These are phyloP conservation scores for Thinopyrum elongatum DNA, from an alignment of 176 grass and related monocot species.

Conservation along the genomic window DNA sequence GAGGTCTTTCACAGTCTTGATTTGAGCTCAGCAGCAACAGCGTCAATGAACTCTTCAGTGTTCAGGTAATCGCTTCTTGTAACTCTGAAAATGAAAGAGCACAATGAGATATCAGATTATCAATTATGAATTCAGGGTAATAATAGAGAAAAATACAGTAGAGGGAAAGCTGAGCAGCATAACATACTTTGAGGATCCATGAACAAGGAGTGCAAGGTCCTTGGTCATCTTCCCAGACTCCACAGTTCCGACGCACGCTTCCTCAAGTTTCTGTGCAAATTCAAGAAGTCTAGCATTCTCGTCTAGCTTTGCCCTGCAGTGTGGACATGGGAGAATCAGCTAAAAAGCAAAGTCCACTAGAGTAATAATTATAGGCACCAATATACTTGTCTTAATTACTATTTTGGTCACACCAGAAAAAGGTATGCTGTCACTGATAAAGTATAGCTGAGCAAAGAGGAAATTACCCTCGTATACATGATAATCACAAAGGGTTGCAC, in stretches of 20 bases:
- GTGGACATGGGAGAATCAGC: constrained; percentile 3
- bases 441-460: constrained; percentile 2
- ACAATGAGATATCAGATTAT: not conserved
- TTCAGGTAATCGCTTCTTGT: constrained; percentile 74
- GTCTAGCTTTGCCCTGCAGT: constrained; percentile 85
- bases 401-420: constrained; percentile 1
- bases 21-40: constrained; percentile 66
- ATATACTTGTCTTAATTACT: not conserved
- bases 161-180: not conserved
- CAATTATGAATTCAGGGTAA: not conserved
- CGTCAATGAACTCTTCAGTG: constrained; percentile 93
- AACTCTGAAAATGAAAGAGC: constrained; percentile 38
- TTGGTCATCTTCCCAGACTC: constrained; percentile 99
- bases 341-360: not conserved
- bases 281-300: constrained; percentile 77
- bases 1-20: constrained; percentile 38
- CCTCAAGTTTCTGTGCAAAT: constrained; percentile 84
- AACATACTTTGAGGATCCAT: constrained; percentile 76
- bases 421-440: not conserved
- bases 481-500: not conserved
- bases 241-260: constrained; percentile 75
- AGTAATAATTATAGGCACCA: not conserved
- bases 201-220: constrained; percentile 92
- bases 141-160: not conserved
- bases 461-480: not conserved